phyloP scores from a whole-genome alignment of 371 early-diverging fungal genomes.

The Batkoa obscura region DNA sequence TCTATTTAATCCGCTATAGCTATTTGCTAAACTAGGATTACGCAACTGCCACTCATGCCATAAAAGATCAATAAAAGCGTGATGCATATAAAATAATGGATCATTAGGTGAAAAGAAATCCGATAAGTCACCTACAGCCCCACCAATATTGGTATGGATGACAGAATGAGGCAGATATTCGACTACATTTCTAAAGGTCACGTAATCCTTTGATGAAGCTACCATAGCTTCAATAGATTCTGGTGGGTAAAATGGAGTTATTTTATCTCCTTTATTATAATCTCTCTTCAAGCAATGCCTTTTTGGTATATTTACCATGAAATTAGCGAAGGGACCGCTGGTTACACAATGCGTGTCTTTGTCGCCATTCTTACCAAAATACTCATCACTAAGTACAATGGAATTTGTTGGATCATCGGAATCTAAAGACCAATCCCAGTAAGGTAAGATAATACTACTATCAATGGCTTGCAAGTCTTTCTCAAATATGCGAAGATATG shows the following conservation, averaged over 20 bases:
- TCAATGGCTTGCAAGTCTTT: conserved; percentile 12
- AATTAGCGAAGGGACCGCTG: neutral
- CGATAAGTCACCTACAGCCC: conserved; percentile 3
- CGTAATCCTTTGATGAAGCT: neutral
- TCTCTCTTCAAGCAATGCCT: neutral
- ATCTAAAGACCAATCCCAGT: conserved; percentile 27
- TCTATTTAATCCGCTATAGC: neutral
- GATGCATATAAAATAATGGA: conserved; percentile 3
- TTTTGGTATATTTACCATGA: neutral
- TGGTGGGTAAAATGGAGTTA: neutral
- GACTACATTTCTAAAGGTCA: neutral
- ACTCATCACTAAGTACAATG: conserved; percentile 3
- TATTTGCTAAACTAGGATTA: neutral
- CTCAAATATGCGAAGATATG: conserved; percentile 14
- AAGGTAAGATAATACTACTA: conserved; percentile 20
- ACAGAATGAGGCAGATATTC: conserved; percentile 1
- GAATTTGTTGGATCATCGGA: conserved; percentile 7
- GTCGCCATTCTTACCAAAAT: conserved; percentile 11
- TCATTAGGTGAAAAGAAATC: conserved; percentile 4
- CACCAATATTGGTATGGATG: conserved; percentile 5
- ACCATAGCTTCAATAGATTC: conserved; percentile 1
- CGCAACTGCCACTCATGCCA: conserved; percentile 4
- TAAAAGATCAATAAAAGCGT: conserved; percentile 1
- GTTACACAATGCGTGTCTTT: neutral
- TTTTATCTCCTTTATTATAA: neutral